Percentiles rank a stretch among this genome's conserved stretches.
These are phyloP conservation scores for Populus ilicifolia DNA, from an alignment of 345 rosid genomes.

Conservation along the genomic window DNA sequence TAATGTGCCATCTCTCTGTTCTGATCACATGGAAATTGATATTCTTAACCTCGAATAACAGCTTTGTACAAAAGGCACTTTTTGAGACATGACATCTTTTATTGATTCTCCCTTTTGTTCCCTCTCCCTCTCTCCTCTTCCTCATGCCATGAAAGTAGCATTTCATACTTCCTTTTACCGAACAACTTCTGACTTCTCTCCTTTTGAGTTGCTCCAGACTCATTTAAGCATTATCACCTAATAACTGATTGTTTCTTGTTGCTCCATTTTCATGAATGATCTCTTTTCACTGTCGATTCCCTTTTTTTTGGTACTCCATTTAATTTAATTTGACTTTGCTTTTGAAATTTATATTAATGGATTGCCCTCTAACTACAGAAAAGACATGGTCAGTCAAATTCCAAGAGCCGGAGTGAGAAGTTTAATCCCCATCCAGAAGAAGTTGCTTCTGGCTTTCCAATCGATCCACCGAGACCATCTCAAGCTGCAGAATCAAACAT, in stretches of 20 bases:
- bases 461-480: conserved; percentile 90
- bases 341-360: not conserved
- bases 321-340: not conserved
- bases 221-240: not conserved
- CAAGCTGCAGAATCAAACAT: conserved; percentile 61
- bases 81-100: not conserved
- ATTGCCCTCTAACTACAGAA: conserved; percentile 45
- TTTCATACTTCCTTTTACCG: not conserved
- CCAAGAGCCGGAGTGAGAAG: conserved; percentile 94
- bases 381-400: conserved; percentile 65
- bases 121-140: not conserved
- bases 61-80: not conserved
- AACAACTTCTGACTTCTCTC: not conserved
- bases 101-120: not conserved
- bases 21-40: not conserved
- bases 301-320: not conserved
- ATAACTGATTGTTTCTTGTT: not conserved
- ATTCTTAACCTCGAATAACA: not conserved
- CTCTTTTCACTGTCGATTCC: not conserved
- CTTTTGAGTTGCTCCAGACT: not conserved
- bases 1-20: not conserved
- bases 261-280: not conserved
- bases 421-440: conserved; percentile 97
- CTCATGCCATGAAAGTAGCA: not conserved
- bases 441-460: conserved; percentile 96